A percentile compares a stretch with the other conserved stretches of the same genome.
Conservation (phyloP, 768 basidiomycete genomes). For the Leccinum fibrillosum region DNA sequence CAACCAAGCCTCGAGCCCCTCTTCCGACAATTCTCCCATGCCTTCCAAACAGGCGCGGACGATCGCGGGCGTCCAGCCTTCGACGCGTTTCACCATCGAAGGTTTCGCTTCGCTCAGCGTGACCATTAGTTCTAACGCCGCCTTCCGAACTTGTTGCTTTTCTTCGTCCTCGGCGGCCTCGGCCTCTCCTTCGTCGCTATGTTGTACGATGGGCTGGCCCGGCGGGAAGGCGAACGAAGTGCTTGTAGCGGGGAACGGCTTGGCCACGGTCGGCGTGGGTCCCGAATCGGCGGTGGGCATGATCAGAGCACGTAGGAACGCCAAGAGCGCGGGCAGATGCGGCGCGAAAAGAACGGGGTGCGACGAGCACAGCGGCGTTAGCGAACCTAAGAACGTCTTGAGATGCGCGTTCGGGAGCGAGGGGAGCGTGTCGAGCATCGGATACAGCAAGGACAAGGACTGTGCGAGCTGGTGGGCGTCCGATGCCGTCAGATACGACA, state of each 20-base stretch:
- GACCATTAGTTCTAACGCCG: conserved; percentile 81
- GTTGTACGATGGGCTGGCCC: conserved; percentile 14
- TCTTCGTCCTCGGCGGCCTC: conserved; percentile 57
- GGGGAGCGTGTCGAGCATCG: conserved; percentile 75
- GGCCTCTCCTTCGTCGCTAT: conserved; percentile 29
- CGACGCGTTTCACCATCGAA: conserved; percentile 60
- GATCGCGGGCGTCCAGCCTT: conserved; percentile 67
- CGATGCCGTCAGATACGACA: conserved; percentile 62
- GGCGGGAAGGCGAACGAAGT: conserved; percentile 42
- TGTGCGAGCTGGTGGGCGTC: conserved; percentile 62
- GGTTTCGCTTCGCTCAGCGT: conserved; percentile 74
- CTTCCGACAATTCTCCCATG: conserved; percentile 75
- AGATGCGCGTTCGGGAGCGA: conserved; percentile 51
- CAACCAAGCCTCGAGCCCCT: conserved; percentile 57
- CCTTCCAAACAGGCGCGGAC: conserved; percentile 79
- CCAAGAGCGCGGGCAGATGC: conserved; percentile 63
- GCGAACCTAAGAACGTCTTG: conserved; percentile 60
- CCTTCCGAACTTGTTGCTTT: conserved; percentile 63
- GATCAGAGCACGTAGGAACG: conserved; percentile 70
- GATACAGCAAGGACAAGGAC: conserved; percentile 56
- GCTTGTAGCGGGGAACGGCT: conserved; percentile 36
- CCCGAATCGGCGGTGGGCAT: conserved; percentile 57
- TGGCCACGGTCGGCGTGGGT: conserved; percentile 51
- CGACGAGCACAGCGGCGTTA: conserved; percentile 68
- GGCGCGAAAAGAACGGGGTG: conserved; percentile 72